Evolutionary conservation across 2,329 filamentous ascomycete species (phyloP).

Genomic region (Catunica adiposa): DNA sequence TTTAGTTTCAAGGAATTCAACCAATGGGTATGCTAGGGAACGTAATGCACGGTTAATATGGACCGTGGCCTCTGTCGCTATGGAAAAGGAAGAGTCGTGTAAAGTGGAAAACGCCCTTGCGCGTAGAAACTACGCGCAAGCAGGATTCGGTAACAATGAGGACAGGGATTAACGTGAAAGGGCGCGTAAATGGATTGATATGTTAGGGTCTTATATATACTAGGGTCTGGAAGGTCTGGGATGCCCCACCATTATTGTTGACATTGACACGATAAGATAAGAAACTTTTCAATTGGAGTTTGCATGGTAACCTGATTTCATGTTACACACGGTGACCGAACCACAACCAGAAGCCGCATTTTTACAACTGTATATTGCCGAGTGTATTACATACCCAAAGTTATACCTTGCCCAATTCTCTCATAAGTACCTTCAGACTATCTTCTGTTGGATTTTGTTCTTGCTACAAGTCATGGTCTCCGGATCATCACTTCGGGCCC

Average conservation of each 20-base stretch:
- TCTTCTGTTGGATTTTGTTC: too few species aligned
- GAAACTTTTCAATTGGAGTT: constrained; percentile 9
- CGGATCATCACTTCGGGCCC: constrained; percentile 8
- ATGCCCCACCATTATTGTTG: constrained; percentile 10
- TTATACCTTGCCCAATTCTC: too few species aligned
- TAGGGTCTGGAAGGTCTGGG: not conserved
- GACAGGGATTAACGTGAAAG: too few species aligned
- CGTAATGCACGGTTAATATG: not conserved
- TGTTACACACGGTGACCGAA: not conserved
- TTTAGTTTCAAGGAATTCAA: not conserved
- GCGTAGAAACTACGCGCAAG: not conserved
- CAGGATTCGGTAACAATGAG: not conserved
- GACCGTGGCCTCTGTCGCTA: not conserved
- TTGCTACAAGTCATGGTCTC: constrained; percentile 1
- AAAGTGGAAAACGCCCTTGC: constrained; percentile 4
- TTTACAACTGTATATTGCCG: too few species aligned
- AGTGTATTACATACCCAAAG: too few species aligned
- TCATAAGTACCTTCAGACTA: too few species aligned
- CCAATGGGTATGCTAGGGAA: constrained; percentile 1
- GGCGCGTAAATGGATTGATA: not conserved
- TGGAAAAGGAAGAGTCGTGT: constrained; percentile 2
- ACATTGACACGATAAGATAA: constrained; percentile 15
- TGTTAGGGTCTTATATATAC: not conserved
- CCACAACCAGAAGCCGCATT: too few species aligned
- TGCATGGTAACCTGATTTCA: not conserved